A percentile compares a stretch with the other conserved stretches of the same genome.
phyloP scores from a whole-genome alignment of 2,329 filamentous ascomycete species.

The Cryoendolithus antarcticus region DNA sequence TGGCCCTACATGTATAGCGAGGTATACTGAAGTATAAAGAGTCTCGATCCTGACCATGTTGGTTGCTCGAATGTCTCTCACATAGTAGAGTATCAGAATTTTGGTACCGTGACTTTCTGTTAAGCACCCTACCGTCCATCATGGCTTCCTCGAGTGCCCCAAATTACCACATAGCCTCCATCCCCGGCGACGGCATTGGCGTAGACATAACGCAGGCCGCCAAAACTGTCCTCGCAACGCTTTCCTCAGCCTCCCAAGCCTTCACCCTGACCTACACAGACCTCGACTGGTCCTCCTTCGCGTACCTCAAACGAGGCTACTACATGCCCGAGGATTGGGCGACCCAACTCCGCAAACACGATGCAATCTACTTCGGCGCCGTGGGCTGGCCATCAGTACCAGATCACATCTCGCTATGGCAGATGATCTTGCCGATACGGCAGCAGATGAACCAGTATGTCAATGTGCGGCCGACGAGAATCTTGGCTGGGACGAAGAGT shows the following conservation, averaged over 20 bases:
- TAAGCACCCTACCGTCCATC: not conserved
- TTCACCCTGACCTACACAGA: constrained; percentile 40
- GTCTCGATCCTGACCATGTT: too few relatives aligned
- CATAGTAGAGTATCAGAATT: too few relatives aligned
- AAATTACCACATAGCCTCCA: constrained; percentile 20
- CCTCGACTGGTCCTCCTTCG: constrained; percentile 38
- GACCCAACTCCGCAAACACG: constrained; percentile 37
- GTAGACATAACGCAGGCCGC: constrained; percentile 50
- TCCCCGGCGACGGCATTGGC: constrained; percentile 53
- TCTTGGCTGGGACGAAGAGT: constrained; percentile 29
- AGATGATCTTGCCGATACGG: constrained; percentile 53
- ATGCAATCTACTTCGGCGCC: constrained; percentile 47
- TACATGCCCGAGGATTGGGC: constrained; percentile 42
- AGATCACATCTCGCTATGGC: constrained; percentile 57
- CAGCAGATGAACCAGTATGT: constrained; percentile 57
- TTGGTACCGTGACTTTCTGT: not conserved
- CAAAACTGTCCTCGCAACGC: constrained; percentile 33
- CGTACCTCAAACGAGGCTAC: constrained; percentile 39
- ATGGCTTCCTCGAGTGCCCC: not conserved
- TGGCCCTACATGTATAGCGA: too few relatives aligned
- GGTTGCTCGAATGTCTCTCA: too few relatives aligned
- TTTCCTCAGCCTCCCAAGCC: constrained; percentile 23
- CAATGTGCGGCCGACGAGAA: constrained; percentile 46
- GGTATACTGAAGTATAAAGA: too few relatives aligned
- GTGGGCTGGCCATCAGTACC: constrained; percentile 52